Base-by-base conservation (phyloP, 2,329 filamentous ascomycete genomes). In the Aspergillus thermomutatus region DNA sequence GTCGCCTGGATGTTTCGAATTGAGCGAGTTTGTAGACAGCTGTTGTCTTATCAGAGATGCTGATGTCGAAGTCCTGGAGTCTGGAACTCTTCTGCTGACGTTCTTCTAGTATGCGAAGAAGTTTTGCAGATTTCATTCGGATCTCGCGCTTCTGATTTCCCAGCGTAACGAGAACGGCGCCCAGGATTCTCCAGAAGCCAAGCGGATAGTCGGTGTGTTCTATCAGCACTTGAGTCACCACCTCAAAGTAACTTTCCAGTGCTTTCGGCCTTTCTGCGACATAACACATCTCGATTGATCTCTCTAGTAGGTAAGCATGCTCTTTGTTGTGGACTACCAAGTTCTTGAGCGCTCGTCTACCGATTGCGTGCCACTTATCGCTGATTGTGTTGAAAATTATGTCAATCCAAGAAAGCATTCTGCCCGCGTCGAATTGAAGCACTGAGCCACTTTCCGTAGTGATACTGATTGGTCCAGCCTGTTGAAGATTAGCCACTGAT, bases 21-120 rank as follows among this genome's bases (percentile, higher is more conserved):
- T 99, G 94, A 0, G 95, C 94, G 47, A 95, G 81, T 76, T 99
- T 99, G 76, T 97, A 99, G 2, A 99, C 93, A 0, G 93, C 92
- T 63, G 96, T 96, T 0, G 95, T 99, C 76, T 97, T 97, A 76
- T 99, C 95, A 0, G 93, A 95, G 56, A 99, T 94, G 71, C 92
- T 97, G 66, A 99, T 97, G 68, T 99, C 94, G 57, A 97, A 95
- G 71, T 99, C 94, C 70, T 96, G 91, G 6, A 99, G 86, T 69
- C 95, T 95, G 1, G 93, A 96, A 62, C 86, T 94, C 63, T 90
- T 89, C 61, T 88, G 85, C 62, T 94, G 90, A 25, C 91, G 85
- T 63, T 92, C 87, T 73, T 97, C 94, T 1, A 97, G 79, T 0
- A 86, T 87, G 43, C 92, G 85, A 11, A 99, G 80, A 31, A 97